Conservation (phyloP, 129 eudicot species). For the Helichrysum umbraculigerum region DNA sequence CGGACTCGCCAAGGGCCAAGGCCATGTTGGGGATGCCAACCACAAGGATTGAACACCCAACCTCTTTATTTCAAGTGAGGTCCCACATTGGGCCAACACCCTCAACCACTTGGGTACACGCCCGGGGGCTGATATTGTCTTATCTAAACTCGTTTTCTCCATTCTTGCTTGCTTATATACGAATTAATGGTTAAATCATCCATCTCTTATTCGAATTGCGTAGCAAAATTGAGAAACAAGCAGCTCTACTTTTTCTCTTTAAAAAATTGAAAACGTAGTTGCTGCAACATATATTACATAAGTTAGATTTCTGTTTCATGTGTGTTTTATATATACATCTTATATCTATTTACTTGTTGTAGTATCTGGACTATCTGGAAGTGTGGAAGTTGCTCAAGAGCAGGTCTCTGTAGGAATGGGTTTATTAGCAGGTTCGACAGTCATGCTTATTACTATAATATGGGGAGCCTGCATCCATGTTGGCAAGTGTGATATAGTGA, state of each 20-base stretch:
- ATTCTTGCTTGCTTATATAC: neutral
- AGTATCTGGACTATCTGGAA: conserved; percentile 97
- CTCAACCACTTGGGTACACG: no score
- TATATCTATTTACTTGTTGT: conserved; percentile 14
- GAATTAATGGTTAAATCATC: no score
- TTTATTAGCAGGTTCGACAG: conserved; percentile 89
- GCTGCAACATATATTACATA: neutral
- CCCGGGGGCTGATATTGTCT: no score
- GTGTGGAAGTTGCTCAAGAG: conserved; percentile 72
- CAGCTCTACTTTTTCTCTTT: neutral
- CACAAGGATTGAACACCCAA: no score
- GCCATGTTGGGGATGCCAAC: no score
- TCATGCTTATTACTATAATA: conserved; percentile 80
- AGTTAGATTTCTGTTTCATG: neutral
- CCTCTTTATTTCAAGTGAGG: no score
- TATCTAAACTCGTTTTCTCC: neutral
- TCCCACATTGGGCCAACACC: no score
- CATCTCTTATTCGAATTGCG: no score
- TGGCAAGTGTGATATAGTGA: conserved; percentile 81
- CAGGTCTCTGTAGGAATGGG: conserved; percentile 99
- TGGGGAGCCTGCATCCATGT: conserved; percentile 90
- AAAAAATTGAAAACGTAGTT: no score
- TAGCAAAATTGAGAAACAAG: neutral
- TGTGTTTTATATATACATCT: neutral
- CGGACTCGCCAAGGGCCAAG: no score